Percentiles rank a stretch among this genome's conserved stretches.
Evolutionary conservation across 345 rosid species (phyloP).

Genomic region (Cochlearia excelsa): DNA sequence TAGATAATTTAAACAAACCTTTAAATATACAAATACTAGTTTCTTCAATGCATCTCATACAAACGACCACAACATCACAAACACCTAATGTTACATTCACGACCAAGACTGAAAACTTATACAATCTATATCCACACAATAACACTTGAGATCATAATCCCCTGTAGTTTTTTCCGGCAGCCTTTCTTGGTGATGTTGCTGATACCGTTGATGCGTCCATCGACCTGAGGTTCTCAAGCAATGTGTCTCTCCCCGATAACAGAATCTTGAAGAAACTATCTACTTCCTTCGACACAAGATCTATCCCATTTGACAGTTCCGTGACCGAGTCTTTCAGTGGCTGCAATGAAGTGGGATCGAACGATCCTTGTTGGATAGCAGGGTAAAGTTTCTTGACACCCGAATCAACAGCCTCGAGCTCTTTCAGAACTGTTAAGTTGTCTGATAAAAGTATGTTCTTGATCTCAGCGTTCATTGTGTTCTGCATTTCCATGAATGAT

Average conservation of each 20-base stretch:
- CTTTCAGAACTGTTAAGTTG: slow-evolving; percentile 34
- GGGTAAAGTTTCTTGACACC: slow-evolving; percentile 28
- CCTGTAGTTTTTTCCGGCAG: slow-evolving; percentile 36
- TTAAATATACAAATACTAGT: slow-evolving; percentile 22
- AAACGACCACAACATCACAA: slow-evolving; percentile 20
- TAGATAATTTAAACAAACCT: slow-evolving; percentile 10
- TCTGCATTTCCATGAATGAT: slow-evolving; percentile 35
- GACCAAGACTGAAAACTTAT: slow-evolving; percentile 28
- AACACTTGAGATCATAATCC: slow-evolving; percentile 33
- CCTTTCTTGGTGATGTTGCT: slow-evolving; percentile 36
- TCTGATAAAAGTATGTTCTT: slow-evolving; percentile 33
- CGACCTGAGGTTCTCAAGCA: slow-evolving; percentile 40
- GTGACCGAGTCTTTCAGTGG: slow-evolving; percentile 29
- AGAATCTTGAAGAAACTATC: slow-evolving; percentile 41
- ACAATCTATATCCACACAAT: slow-evolving; percentile 29
- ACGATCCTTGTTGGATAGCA: slow-evolving; percentile 27
- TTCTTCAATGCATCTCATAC: slow-evolving; percentile 29
- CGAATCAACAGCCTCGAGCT: slow-evolving; percentile 35
- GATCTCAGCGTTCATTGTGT: slow-evolving; percentile 32
- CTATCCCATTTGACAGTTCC: slow-evolving; percentile 33
- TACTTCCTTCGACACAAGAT: slow-evolving; percentile 35
- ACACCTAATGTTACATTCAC: slow-evolving; percentile 23
- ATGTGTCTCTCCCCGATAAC: slow-evolving; percentile 34
- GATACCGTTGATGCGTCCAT: neutral
- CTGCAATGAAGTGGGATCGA: slow-evolving; percentile 20